These are phyloP conservation scores for Raphanus hybrid DNA, from an alignment of 441 rosid genomes.

Conservation along the genomic window DNA sequence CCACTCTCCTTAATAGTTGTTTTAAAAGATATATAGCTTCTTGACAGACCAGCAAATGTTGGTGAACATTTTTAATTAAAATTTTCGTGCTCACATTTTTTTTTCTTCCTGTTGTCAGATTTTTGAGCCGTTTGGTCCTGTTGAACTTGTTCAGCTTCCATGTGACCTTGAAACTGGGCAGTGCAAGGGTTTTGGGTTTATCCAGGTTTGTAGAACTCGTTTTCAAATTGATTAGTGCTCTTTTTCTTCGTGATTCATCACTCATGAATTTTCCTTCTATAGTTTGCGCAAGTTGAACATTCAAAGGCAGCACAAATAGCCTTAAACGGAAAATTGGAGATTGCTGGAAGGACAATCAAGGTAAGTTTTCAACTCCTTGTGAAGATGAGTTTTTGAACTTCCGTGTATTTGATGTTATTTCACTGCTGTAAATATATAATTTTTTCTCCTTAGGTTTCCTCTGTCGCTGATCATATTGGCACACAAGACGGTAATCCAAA, in stretches of 20 bases:
- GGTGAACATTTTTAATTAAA: not conserved
- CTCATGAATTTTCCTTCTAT: constrained; percentile 22
- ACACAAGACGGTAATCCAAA: constrained; percentile 73
- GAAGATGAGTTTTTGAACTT: constrained; percentile 15
- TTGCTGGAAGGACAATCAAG: constrained; percentile 88
- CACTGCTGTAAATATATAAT: not conserved
- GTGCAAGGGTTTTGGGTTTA: constrained; percentile 96
- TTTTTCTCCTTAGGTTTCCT: constrained; percentile 61
- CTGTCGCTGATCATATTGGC: constrained; percentile 87
- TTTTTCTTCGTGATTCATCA: constrained; percentile 10
- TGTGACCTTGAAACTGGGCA: constrained; percentile 91
- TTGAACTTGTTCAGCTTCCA: constrained; percentile 94
- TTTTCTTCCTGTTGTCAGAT: constrained; percentile 49
- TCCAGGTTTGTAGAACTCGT: constrained; percentile 66
- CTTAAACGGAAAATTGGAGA: constrained; percentile 89
- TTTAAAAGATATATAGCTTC: constrained; percentile 15
- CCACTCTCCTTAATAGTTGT: constrained; percentile 19
- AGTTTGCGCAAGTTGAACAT: constrained; percentile 91
- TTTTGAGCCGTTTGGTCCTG: constrained; percentile 90
- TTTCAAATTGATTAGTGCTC: not conserved
- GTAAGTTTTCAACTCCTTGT: constrained; percentile 44
- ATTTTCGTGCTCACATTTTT: not conserved
- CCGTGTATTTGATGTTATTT: not conserved
- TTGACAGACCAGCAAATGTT: not conserved
- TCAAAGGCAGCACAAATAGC: constrained; percentile 87